These are phyloP conservation scores for Trifolium subterraneum DNA, from an alignment of 306 rosid species.

Conservation along the genomic window DNA sequence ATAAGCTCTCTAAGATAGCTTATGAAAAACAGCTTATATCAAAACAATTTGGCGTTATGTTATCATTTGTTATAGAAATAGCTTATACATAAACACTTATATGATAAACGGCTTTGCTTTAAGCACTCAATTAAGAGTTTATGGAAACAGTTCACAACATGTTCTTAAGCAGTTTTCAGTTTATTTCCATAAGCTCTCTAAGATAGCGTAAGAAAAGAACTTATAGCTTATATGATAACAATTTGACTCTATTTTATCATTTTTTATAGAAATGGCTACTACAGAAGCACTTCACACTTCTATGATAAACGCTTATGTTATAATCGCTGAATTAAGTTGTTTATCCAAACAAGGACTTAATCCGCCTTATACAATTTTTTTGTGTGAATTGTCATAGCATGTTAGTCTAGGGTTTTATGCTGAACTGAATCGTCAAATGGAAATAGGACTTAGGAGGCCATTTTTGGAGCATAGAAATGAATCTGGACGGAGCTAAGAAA, in stretches of 20 bases:
- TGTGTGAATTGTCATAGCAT: not conserved
- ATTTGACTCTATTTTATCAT: not conserved
- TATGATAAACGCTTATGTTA: not conserved
- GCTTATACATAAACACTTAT: not conserved
- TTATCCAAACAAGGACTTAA: not conserved
- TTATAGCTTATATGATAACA: not conserved
- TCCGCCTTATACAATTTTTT: not conserved
- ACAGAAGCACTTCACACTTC: not conserved
- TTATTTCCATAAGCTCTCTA: not conserved
- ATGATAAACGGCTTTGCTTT: too few species aligned
- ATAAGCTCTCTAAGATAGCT: not conserved
- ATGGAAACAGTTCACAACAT: not conserved
- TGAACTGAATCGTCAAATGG: conserved; percentile 16
- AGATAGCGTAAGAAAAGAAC: not conserved
- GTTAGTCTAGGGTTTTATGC: conserved; percentile 7
- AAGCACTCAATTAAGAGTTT: not conserved
- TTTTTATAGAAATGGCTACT: not conserved
- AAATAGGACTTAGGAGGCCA: conserved; percentile 19
- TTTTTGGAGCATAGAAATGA: conserved; percentile 5
- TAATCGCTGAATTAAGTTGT: not conserved
- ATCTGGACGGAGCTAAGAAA: not conserved
- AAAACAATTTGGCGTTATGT: too few species aligned
- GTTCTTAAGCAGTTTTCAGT: not conserved
- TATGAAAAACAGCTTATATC: not conserved
- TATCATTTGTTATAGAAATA: not conserved